Percentiles rank a stretch among this genome's conserved stretches.
Conservation (phyloP, 2,329 filamentous ascomycete species). For the Epichloe amarillans region DNA sequence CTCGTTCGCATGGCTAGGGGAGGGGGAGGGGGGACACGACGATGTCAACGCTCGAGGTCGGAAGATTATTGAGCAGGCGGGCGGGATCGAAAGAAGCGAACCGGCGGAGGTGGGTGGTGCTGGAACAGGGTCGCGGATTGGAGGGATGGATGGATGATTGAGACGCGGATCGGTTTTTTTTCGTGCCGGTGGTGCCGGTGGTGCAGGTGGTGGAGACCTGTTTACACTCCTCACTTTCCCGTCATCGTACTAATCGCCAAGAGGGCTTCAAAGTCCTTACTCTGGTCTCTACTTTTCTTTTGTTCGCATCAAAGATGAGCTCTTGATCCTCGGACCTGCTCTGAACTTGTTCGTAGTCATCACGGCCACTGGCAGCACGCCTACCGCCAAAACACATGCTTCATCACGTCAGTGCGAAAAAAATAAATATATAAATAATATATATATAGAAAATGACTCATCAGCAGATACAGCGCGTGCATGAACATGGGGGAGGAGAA, state of each 20-base stretch:
- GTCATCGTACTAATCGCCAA: too few relatives aligned
- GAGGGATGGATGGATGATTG: constrained; percentile 2
- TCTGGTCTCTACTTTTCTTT: too few relatives aligned
- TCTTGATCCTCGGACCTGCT: too few relatives aligned
- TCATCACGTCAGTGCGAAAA: background rate
- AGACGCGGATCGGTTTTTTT: too few relatives aligned
- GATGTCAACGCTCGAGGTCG: background rate
- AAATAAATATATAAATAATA: background rate
- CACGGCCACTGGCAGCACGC: too few relatives aligned
- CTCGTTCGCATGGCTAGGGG: constrained; percentile 12
- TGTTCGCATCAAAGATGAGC: too few relatives aligned
- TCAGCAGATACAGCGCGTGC: background rate
- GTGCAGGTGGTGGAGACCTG: too few relatives aligned
- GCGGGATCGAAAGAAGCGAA: background rate
- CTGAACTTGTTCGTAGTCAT: too few relatives aligned
- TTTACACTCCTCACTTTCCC: too few relatives aligned
- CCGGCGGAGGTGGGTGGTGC: constrained; percentile 1
- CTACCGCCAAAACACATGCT: background rate
- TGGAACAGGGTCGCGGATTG: constrained; percentile 1
- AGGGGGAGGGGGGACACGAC: background rate
- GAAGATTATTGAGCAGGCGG: background rate
- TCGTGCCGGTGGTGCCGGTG: too few relatives aligned
- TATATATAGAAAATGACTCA: background rate
- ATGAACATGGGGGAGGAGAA: background rate
- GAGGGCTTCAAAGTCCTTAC: too few relatives aligned